Base-by-base conservation (phyloP, 1,284 basidiomycete genomes). In the Sporisorium graminicola region DNA sequence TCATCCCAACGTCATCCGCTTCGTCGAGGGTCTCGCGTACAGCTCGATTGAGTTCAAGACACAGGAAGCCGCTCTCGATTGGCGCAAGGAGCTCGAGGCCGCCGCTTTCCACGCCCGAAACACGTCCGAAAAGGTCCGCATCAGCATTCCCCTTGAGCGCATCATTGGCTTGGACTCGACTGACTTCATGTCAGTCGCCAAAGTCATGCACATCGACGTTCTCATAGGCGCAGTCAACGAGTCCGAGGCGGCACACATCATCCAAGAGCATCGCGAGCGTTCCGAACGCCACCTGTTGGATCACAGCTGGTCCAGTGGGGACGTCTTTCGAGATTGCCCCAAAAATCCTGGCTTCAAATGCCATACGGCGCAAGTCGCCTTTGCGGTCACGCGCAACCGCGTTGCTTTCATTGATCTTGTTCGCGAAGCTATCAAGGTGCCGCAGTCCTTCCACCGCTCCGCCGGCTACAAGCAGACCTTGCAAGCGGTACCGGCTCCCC, bases 41-140 rank as follows among this genome's bases (percentile, higher is more conserved):
- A 65, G 68, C 50, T 51, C 65, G 3, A 35, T 82, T 49, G 82
- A 84, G 53, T 83, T 84, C 63, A 78, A 79, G 54, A 84, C 81
- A 5, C 59, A 78, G 46, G 81, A 81, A 49, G 75, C 78, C 13
- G 60, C 63, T 20, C 40, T 80, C 56, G 78, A 74, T 57, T 78
- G 76, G 81, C 70, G 77, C 60, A 58, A 72, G 40, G 74, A 80
- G 68, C 66, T 75, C 43, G 76, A 75, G 56, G 80, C 68, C 46
- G 78, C 74, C 51, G 69, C 73, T 46, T 81, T 67, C 61, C 64
- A 52, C 40, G 73, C 68, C 20, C 68, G 59, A 53, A 78, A 71
- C 71, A 77, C 75, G 18, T 69, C 71, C 59, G 74, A 77, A 46
- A 78, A 76, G 67, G 77, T 74, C 20, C 68, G 70, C 22, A 77